phyloP scores from a whole-genome alignment of 441 rosid genomes.

The Viola pubescens region DNA sequence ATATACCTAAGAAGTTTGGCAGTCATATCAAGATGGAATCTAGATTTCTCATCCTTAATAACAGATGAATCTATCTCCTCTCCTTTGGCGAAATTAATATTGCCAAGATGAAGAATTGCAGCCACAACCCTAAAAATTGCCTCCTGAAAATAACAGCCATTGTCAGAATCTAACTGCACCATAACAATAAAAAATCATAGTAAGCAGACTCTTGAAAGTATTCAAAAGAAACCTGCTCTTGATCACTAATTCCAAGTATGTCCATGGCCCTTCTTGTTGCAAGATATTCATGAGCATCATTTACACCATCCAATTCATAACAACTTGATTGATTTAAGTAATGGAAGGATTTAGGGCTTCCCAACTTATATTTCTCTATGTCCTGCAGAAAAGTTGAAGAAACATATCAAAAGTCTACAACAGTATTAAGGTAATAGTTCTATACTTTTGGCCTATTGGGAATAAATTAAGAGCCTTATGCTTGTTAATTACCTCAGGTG shows the following conservation, averaged over 20 bases:
- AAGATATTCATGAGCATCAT: conserved; percentile 77
- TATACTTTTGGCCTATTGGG: too few species aligned
- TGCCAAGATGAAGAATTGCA: conserved; percentile 87
- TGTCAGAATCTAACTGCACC: conserved; percentile 22
- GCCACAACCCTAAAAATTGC: conserved; percentile 93
- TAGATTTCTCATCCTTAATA: conserved; percentile 82
- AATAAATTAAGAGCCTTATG: too few species aligned
- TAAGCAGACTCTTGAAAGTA: conserved; percentile 16
- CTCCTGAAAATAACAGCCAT: conserved; percentile 47
- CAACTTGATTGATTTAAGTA: conserved; percentile 84
- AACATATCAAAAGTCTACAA: not conserved
- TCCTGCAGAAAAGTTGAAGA: conserved; percentile 38
- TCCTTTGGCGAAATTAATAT: conserved; percentile 79
- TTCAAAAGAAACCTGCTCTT: conserved; percentile 62
- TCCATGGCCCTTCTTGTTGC: conserved; percentile 95
- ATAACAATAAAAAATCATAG: conserved; percentile 15
- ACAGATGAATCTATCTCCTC: conserved; percentile 78
- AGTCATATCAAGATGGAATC: conserved; percentile 60
- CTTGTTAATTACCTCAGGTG: conserved; percentile 53
- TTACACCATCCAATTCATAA: conserved; percentile 70
- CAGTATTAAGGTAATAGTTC: too few species aligned
- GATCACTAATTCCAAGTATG: conserved; percentile 79
- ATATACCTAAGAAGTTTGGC: conserved; percentile 74
- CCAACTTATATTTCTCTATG: conserved; percentile 70
- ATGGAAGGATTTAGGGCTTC: conserved; percentile 59